phyloP scores from a whole-genome alignment of 1,284 basidiomycete species.

The Hymenochaete sp. region DNA sequence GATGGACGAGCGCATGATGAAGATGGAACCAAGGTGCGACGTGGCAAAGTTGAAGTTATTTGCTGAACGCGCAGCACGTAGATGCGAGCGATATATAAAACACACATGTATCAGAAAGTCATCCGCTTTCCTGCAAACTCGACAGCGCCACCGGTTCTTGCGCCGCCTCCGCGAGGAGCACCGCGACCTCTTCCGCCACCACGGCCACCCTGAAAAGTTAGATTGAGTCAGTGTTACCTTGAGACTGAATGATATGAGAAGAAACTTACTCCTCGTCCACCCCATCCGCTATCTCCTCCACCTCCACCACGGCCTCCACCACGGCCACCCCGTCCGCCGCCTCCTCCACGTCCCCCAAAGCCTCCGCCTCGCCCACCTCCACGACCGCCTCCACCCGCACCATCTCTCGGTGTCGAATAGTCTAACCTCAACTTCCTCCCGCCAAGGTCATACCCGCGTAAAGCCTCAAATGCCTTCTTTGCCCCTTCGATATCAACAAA shows the following conservation, averaged over 20 bases:
- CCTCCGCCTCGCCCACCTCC: constrained; percentile 33
- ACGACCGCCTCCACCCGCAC: constrained; percentile 54
- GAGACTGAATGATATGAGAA: constrained; percentile 7
- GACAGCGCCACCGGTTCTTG: constrained; percentile 68
- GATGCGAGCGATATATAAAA: not conserved
- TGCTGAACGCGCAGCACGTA: too few species aligned
- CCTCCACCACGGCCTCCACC: constrained; percentile 35
- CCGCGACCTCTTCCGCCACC: constrained; percentile 33
- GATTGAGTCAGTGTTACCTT: constrained; percentile 12
- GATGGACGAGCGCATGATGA: not conserved
- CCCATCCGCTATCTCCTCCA: constrained; percentile 32
- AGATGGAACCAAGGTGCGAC: not conserved
- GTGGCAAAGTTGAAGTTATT: too few species aligned
- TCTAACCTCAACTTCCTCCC: constrained; percentile 82
- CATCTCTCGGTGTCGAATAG: constrained; percentile 85
- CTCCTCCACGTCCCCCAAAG: constrained; percentile 30
- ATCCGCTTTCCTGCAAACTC: constrained; percentile 75
- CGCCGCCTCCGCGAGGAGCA: constrained; percentile 34
- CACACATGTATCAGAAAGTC: constrained; percentile 40
- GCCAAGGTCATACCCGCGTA: constrained; percentile 72
- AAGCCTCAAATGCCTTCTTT: constrained; percentile 69
- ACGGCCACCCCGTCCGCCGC: constrained; percentile 38
- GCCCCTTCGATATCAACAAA: constrained; percentile 78
- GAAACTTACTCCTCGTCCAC: constrained; percentile 27
- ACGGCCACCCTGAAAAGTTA: constrained; percentile 22